phyloP scores from a whole-genome alignment of 768 basidiomycete genomes.

The Boletellus emodensis region DNA sequence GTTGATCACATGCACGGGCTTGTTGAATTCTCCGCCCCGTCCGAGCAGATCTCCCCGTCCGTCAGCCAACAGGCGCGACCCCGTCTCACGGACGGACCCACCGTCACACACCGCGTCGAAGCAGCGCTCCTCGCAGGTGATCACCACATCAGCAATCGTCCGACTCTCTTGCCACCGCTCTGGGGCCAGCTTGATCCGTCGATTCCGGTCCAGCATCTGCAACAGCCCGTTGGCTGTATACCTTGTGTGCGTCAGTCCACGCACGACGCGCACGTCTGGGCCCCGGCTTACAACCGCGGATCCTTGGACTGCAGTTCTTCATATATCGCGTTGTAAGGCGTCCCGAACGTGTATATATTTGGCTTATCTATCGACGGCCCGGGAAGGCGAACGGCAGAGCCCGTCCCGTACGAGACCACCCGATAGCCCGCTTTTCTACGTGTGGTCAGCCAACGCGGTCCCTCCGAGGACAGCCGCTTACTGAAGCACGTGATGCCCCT shows the following conservation, averaged over 20 bases:
- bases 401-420: slow-evolving; percentile 94
- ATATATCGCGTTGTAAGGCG: slow-evolving; percentile 94
- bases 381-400: slow-evolving; percentile 93
- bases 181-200: slow-evolving; percentile 86
- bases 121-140: slow-evolving; percentile 98
- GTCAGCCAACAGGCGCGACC: slow-evolving; percentile 9
- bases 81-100: slow-evolving; percentile 36
- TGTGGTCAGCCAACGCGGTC: slow-evolving; percentile 5
- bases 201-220: slow-evolving; percentile 95
- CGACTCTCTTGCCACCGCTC: slow-evolving; percentile 96
- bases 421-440: slow-evolving; percentile 83
- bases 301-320: slow-evolving; percentile 86
- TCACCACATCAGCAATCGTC: slow-evolving; percentile 90
- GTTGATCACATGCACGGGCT: slow-evolving; percentile 94
- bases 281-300: slow-evolving; percentile 62
- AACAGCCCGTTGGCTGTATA: slow-evolving; percentile 92
- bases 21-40: slow-evolving; percentile 88
- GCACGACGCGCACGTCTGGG: slow-evolving; percentile 1
- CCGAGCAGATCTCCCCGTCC: slow-evolving; percentile 65
- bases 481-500: slow-evolving; percentile 89
- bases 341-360: slow-evolving; percentile 95
- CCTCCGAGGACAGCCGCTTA: slow-evolving; percentile 40
- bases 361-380: slow-evolving; percentile 97
- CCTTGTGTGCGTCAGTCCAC: slow-evolving; percentile 38
- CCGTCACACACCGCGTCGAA: slow-evolving; percentile 99